Evolutionary conservation across 2,329 filamentous ascomycete species (phyloP).

Genomic region (Rhexocercosporidium sp.): DNA sequence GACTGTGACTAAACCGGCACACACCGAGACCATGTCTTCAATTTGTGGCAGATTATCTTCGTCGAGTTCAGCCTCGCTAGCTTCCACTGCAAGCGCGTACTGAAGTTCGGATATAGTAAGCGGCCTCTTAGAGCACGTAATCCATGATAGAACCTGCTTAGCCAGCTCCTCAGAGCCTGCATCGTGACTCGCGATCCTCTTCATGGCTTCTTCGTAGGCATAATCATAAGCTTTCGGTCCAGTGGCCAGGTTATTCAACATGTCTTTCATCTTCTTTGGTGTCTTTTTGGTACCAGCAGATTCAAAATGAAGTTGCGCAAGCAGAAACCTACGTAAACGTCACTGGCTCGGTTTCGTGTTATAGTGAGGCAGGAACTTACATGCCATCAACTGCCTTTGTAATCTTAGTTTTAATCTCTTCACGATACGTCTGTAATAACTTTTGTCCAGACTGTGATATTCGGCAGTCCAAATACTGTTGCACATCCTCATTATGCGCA

Average conservation of each 20-base stretch:
- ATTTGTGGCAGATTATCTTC: conserved; percentile 26
- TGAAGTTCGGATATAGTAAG: conserved; percentile 46
- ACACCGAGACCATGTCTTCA: conserved; percentile 32
- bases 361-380: conserved; percentile 33
- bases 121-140: conserved; percentile 41
- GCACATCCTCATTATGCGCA: conserved; percentile 41
- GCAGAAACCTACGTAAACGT: conserved; percentile 20
- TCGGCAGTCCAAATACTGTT: conserved; percentile 36
- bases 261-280: background rate
- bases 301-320: conserved; percentile 38
- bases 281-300: conserved; percentile 37
- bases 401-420: conserved; percentile 33
- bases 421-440: conserved; percentile 24
- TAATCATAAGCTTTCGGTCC: background rate
- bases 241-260: conserved; percentile 20
- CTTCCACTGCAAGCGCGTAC: conserved; percentile 49
- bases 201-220: conserved; percentile 50
- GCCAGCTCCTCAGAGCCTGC: conserved; percentile 44
- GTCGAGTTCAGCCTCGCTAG: conserved; percentile 20
- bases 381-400: conserved; percentile 38
- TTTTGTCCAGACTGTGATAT: conserved; percentile 19
- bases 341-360: background rate
- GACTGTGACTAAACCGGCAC: conserved; percentile 32
- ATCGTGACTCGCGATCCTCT: conserved; percentile 48
- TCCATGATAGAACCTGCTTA: conserved; percentile 26